These are phyloP conservation scores for Raffaelea albimanens DNA, from an alignment of 2,329 filamentous ascomycete genomes.

Conservation along the genomic window DNA sequence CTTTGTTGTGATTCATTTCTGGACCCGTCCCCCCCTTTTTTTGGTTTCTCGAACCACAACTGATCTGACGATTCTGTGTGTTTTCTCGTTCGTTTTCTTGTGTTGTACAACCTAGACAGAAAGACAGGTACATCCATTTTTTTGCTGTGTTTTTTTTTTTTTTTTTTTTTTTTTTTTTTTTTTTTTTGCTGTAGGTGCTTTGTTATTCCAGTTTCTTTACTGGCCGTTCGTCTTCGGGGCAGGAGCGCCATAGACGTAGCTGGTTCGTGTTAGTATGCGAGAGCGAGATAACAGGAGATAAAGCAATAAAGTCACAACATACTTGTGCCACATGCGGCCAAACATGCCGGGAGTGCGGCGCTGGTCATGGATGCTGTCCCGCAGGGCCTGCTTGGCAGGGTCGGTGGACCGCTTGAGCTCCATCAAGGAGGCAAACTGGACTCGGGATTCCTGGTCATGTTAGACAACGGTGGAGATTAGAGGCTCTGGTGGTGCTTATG, in stretches of 20 bases:
- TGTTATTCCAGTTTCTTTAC: too few relatives aligned
- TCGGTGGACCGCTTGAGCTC: conserved; percentile 39
- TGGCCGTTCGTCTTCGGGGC: too few relatives aligned
- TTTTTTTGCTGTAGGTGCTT: not conserved
- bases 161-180: not conserved
- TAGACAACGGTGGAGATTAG: not conserved
- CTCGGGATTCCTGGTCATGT: conserved; percentile 21
- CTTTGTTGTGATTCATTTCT: too few relatives aligned
- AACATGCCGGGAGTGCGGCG: conserved; percentile 38
- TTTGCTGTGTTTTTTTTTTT: too few relatives aligned
- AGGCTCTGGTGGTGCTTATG: too few relatives aligned
- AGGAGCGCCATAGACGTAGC: not conserved
- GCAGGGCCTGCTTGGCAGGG: conserved; percentile 32
- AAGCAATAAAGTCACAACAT: conserved; percentile 14
- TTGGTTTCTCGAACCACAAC: not conserved
- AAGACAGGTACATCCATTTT: too few relatives aligned
- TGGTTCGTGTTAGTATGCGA: not conserved
- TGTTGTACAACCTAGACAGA: too few relatives aligned
- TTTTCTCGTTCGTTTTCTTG: too few relatives aligned
- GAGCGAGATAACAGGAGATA: not conserved
- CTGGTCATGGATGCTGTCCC: conserved; percentile 47
- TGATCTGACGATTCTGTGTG: too few relatives aligned
- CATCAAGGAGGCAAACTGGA: conserved; percentile 42
- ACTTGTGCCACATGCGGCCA: conserved; percentile 50
- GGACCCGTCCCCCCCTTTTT: not conserved